phyloP scores from a whole-genome alignment of 2,329 filamentous ascomycete genomes.

The Penicillium sumatraense region DNA sequence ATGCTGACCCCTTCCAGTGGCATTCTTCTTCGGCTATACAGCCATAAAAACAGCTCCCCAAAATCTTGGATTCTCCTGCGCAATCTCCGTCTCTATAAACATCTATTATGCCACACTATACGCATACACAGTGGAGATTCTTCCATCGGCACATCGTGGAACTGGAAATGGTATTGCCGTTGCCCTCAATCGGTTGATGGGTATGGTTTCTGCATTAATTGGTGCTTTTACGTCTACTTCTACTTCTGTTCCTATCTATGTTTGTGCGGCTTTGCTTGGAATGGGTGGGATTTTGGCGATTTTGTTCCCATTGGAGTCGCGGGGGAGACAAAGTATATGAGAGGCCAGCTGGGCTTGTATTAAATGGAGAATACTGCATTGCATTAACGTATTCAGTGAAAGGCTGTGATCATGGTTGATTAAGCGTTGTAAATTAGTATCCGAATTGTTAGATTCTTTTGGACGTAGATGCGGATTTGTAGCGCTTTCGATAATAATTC shows the following conservation, averaged over 20 bases:
- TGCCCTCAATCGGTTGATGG: constrained; percentile 30
- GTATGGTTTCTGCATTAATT: constrained; percentile 28
- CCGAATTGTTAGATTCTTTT: too few species aligned
- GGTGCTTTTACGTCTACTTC: constrained; percentile 24
- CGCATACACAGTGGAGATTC: constrained; percentile 62
- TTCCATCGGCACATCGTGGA: constrained; percentile 32
- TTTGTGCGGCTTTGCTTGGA: constrained; percentile 28
- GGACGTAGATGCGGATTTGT: background rate
- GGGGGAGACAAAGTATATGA: constrained; percentile 10
- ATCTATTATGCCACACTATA: constrained; percentile 71
- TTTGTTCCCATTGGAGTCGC: constrained; percentile 25
- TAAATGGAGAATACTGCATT: too few species aligned
- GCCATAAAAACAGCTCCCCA: constrained; percentile 64
- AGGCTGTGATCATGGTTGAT: too few species aligned
- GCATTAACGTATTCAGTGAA: too few species aligned
- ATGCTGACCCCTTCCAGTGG: constrained; percentile 39
- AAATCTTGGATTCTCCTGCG: constrained; percentile 70
- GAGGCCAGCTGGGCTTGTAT: too few species aligned
- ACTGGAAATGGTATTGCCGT: constrained; percentile 33
- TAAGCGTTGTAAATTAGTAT: too few species aligned
- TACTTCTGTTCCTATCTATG: constrained; percentile 30
- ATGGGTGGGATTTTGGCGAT: constrained; percentile 21
- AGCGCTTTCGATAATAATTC: background rate
- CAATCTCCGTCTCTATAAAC: constrained; percentile 69
- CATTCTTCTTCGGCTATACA: constrained; percentile 76